A percentile compares a stretch with the other conserved stretches of the same genome.
Conservation (phyloP, 2,329 filamentous ascomycete genomes). For the Cryphonectria radicalis region DNA sequence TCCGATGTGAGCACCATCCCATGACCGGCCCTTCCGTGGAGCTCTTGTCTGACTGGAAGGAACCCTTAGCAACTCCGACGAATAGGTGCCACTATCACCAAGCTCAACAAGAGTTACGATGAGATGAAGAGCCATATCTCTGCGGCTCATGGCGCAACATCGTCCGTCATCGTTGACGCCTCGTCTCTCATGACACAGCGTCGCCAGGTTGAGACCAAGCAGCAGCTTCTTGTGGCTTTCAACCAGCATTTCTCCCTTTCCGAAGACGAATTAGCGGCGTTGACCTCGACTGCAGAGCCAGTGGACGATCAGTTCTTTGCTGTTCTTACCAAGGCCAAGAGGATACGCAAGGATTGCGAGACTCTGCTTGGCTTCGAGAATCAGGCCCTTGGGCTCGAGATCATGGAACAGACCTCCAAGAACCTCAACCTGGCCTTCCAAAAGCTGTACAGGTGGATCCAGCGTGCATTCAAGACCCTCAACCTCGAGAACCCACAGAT, state of each 20-base stretch:
- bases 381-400: constrained; percentile 82
- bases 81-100: constrained; percentile 78
- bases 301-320: constrained; percentile 86
- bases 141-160: constrained; percentile 75
- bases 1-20: constrained; percentile 67
- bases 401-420: constrained; percentile 89
- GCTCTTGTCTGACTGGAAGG: constrained; percentile 12
- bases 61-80: constrained; percentile 75
- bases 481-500: constrained; percentile 96
- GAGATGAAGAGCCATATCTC: constrained; percentile 79
- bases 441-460: constrained; percentile 94
- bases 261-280: constrained; percentile 74
- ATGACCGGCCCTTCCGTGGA: neutral
- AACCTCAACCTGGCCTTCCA: constrained; percentile 89
- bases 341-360: constrained; percentile 86
- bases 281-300: constrained; percentile 80
- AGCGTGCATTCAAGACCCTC: constrained; percentile 87
- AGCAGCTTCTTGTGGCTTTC: constrained; percentile 77
- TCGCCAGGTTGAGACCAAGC: constrained; percentile 76
- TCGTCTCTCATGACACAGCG: constrained; percentile 73
- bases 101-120: constrained; percentile 77
- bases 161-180: constrained; percentile 77
- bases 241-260: constrained; percentile 82
- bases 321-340: constrained; percentile 77
- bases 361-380: constrained; percentile 87